Conservation (phyloP, 2,329 filamentous ascomycete species). For the Fusarium pseudograminearum region DNA sequence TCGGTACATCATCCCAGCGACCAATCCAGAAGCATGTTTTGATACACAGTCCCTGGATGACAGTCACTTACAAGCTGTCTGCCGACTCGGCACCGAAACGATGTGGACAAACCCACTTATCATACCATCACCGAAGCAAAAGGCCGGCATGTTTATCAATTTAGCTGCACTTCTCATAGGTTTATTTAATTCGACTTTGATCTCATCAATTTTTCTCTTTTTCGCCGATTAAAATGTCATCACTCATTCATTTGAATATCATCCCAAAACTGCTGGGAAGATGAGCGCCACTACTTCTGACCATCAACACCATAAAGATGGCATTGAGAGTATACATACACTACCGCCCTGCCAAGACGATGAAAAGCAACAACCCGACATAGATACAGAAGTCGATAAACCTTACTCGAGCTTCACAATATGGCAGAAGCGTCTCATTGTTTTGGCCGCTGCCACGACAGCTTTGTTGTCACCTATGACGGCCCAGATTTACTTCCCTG, state of each 20-base stretch:
- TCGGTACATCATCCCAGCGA: not conserved
- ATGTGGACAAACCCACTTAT: conserved; percentile 23
- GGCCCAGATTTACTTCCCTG: conserved; percentile 67
- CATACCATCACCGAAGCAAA: not conserved
- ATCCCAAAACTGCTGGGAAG: not conserved
- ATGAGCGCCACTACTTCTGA: conserved; percentile 15
- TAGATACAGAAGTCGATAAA: conserved; percentile 3
- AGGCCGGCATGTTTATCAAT: conserved; percentile 6
- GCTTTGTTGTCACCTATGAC: conserved; percentile 62
- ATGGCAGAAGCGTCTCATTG: conserved; percentile 57
- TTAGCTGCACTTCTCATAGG: not conserved
- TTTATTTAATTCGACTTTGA: conserved; percentile 26
- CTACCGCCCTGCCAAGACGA: conserved; percentile 7
- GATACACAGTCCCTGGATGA: not conserved
- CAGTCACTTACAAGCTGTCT: not conserved
- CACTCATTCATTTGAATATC: not conserved
- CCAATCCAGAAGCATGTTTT: conserved; percentile 3
- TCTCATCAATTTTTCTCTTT: not conserved
- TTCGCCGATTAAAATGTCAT: not conserved
- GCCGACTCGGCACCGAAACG: conserved; percentile 38
- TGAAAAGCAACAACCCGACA: conserved; percentile 22
- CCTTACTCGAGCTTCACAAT: conserved; percentile 55
- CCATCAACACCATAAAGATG: not conserved
- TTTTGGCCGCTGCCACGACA: conserved; percentile 54
- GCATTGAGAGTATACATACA: conserved; percentile 8